These are phyloP conservation scores for Penicillium paxilli DNA, from an alignment of 495 filamentous ascomycete species.

Conservation along the genomic window DNA sequence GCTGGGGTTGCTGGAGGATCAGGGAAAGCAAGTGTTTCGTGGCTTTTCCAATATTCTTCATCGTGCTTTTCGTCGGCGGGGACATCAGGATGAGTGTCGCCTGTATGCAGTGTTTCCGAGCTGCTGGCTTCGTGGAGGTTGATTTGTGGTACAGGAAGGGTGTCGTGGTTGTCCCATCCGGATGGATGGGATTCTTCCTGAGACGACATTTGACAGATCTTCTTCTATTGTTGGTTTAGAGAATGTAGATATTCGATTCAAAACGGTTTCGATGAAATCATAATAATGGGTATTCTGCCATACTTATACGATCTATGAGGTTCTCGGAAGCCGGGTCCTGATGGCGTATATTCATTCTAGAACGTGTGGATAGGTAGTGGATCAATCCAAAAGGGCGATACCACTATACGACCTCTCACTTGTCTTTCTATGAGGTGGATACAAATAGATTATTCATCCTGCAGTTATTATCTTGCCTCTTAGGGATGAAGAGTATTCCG, in stretches of 20 bases:
- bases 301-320: not conserved
- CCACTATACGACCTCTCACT: not conserved
- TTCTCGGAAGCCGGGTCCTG: not conserved
- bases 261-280: not conserved
- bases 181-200: conserved; percentile 2
- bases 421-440: not conserved
- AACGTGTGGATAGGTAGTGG: not conserved
- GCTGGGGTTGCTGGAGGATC: not conserved
- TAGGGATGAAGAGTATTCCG: not conserved
- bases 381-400: not conserved
- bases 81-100: not conserved
- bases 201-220: conserved; percentile 2
- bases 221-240: not conserved
- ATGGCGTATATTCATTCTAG: not conserved
- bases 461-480: not conserved
- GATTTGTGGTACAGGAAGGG: conserved; percentile 9
- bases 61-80: not conserved
- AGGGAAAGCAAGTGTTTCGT: not conserved
- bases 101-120: conserved; percentile 12
- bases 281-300: not conserved
- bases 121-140: conserved; percentile 15
- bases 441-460: not conserved
- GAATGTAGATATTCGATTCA: not conserved
- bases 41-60: not conserved
- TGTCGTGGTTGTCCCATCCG: conserved; percentile 5